Conservation (phyloP, 106 monocot genomes). For the Ottelia alismoides region DNA sequence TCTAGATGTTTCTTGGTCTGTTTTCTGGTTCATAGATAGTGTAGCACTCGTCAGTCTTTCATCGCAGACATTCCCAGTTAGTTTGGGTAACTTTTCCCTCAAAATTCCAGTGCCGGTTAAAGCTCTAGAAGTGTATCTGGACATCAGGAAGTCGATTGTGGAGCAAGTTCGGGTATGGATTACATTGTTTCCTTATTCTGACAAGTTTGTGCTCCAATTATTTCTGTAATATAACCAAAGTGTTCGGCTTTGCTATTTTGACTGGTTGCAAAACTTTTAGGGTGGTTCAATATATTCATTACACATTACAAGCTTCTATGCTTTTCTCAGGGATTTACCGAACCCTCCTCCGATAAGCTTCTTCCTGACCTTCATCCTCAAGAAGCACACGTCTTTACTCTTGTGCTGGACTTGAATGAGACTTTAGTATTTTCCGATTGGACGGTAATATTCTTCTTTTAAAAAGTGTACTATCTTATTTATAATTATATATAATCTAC, state of each 20-base stretch:
- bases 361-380: conserved; percentile 76
- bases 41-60: no score
- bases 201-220: neutral
- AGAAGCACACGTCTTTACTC: conserved; percentile 70
- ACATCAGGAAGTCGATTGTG: conserved; percentile 44
- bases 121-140: conserved; percentile 46
- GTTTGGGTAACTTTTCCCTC: no score
- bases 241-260: conserved; percentile 5
- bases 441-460: conserved; percentile 26
- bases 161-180: conserved; percentile 50
- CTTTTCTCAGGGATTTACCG: conserved; percentile 59
- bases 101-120: conserved; percentile 43
- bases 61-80: no score
- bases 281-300: no score
- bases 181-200: conserved; percentile 1
- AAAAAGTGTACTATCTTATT: neutral
- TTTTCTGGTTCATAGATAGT: no score
- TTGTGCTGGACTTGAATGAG: conserved; percentile 76
- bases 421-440: conserved; percentile 78
- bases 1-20: no score
- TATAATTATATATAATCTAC: neutral
- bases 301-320: no score
- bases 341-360: conserved; percentile 71
- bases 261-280: no score
- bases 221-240: no score